Conservation (phyloP, 2,329 filamentous ascomycete genomes). For the Exophiala alcalophila region DNA sequence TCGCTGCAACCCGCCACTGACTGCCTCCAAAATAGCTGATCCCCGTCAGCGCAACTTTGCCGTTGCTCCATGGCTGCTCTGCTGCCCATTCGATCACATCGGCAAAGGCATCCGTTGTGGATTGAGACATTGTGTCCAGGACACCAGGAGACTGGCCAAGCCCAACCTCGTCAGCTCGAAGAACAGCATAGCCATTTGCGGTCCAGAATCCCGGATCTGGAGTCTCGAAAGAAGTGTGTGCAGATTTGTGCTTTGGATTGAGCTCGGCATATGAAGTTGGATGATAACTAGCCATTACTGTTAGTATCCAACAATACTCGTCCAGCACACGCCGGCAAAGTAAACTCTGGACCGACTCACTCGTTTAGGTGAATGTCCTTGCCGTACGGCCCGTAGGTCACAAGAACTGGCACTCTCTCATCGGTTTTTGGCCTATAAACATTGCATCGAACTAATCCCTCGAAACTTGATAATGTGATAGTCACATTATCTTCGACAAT, state of each 20-base stretch:
- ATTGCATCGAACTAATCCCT: slow-evolving; percentile 49
- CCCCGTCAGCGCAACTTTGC: slow-evolving; percentile 51
- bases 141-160: slow-evolving; percentile 51
- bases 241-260: slow-evolving; percentile 46
- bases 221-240: slow-evolving; percentile 58
- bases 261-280: slow-evolving; percentile 11
- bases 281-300: not conserved
- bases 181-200: slow-evolving; percentile 51
- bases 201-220: slow-evolving; percentile 59
- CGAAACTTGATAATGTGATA: slow-evolving; percentile 41
- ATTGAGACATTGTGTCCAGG: slow-evolving; percentile 52
- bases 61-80: slow-evolving; percentile 50
- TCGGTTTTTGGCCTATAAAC: slow-evolving; percentile 48
- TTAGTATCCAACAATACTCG: not conserved
- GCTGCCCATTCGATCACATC: slow-evolving; percentile 54
- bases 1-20: slow-evolving; percentile 55
- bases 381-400: slow-evolving; percentile 71
- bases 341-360: not conserved
- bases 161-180: slow-evolving; percentile 55
- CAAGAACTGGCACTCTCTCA: slow-evolving; percentile 57
- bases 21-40: slow-evolving; percentile 54
- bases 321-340: not conserved
- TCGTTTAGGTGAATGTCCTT: slow-evolving; percentile 64
- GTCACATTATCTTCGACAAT: slow-evolving; percentile 52
- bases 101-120: slow-evolving; percentile 51